phyloP scores from a whole-genome alignment of 139 green algal genomes.

The Chlorella sorokiniana region DNA sequence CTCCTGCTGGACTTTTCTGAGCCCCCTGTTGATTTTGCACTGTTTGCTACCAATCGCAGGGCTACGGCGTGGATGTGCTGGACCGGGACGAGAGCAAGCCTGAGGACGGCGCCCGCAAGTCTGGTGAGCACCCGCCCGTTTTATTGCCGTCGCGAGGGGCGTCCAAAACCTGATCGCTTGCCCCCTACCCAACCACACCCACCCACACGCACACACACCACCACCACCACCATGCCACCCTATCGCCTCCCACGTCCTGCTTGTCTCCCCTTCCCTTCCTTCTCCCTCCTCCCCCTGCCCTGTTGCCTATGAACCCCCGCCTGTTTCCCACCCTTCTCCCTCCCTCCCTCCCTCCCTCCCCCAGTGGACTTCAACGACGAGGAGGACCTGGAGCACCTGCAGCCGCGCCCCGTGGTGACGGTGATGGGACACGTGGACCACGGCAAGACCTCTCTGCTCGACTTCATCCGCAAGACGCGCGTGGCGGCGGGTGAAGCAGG shows the following conservation, averaged over 20 bases:
- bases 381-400: slow-evolving; percentile 82
- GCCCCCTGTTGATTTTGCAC: background rate
- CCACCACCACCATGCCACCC: too few relatives aligned
- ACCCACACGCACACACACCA: too few relatives aligned
- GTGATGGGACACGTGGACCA: slow-evolving; percentile 99
- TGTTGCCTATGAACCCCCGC: background rate
- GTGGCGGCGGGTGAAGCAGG: slow-evolving; percentile 95
- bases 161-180: too few relatives aligned
- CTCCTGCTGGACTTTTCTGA: too few relatives aligned
- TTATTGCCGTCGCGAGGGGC: background rate
- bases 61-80: slow-evolving; percentile 58
- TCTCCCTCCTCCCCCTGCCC: too few relatives aligned
- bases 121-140: slow-evolving; percentile 32
- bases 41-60: slow-evolving; percentile 1
- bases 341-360: background rate
- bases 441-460: slow-evolving; percentile 91
- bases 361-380: slow-evolving; percentile 68
- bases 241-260: too few relatives aligned
- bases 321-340: background rate
- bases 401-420: slow-evolving; percentile 87
- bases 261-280: too few relatives aligned
- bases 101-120: slow-evolving; percentile 68
- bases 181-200: too few relatives aligned
- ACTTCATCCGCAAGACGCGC: slow-evolving; percentile 87
- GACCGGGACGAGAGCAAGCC: slow-evolving; percentile 54